A percentile compares a stretch with the other conserved stretches of the same genome.
Evolutionary conservation across 495 filamentous ascomycete genomes (phyloP).

Genomic region (Wilcoxina mikolae): DNA sequence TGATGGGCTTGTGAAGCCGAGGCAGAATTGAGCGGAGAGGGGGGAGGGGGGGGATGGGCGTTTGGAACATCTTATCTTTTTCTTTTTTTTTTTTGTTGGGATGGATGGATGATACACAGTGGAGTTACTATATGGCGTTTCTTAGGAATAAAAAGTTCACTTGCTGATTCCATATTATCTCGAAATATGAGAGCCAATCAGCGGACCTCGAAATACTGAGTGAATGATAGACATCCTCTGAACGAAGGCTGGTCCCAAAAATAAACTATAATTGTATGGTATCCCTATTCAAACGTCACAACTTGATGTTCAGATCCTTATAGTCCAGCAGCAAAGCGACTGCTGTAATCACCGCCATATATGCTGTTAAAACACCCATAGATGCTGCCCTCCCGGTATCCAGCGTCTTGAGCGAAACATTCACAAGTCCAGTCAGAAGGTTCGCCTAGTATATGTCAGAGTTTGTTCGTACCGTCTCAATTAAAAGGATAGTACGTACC

Average conservation of each 20-base stretch:
- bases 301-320: constrained; percentile 60
- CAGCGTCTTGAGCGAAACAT: constrained; percentile 70
- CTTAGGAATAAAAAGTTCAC: no score
- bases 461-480: not conserved
- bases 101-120: no score
- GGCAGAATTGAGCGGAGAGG: constrained; percentile 54
- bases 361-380: constrained; percentile 60
- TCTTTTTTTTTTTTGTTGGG: constrained; percentile 19
- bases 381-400: constrained; percentile 45
- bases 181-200: no score
- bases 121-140: no score
- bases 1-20: constrained; percentile 87
- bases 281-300: no score
- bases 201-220: no score
- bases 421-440: constrained; percentile 73
- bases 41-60: not conserved
- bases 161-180: no score
- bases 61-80: not conserved
- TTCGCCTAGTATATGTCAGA: constrained; percentile 45
- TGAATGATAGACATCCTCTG: no score
- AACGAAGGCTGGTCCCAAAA: no score
- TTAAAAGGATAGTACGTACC: constrained; percentile 5
- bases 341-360: constrained; percentile 49
- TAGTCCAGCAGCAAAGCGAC: constrained; percentile 57
- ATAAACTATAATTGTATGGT: no score